Evolutionary conservation across 2,329 filamentous ascomycete species (phyloP).

Genomic region (Microdochium bolleyi): DNA sequence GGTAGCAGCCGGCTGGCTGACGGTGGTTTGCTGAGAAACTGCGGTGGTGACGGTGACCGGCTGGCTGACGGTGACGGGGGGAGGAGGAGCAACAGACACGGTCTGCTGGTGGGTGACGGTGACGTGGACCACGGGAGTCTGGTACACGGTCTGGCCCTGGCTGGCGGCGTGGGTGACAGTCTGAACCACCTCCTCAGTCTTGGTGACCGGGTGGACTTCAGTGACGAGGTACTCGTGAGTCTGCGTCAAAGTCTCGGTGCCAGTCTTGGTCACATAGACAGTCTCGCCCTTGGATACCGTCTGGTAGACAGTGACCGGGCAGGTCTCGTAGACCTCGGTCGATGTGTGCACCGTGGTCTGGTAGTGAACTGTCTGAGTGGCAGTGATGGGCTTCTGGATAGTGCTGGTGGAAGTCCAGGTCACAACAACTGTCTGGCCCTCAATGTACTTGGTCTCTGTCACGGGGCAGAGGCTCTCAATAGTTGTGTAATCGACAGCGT

Average conservation of each 20-base stretch:
- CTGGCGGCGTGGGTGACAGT: slow-evolving; percentile 24
- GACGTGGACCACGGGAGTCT: slow-evolving; percentile 20
- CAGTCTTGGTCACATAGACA: slow-evolving; percentile 31
- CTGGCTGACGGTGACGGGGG: slow-evolving; percentile 8
- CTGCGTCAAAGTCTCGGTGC: slow-evolving; percentile 29
- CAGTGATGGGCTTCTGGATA: slow-evolving; percentile 20
- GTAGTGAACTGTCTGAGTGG: slow-evolving; percentile 21
- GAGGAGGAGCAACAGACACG: slow-evolving; percentile 4
- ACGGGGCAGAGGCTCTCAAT: slow-evolving; percentile 35
- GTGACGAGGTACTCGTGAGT: slow-evolving; percentile 27
- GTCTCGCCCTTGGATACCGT: slow-evolving; percentile 33
- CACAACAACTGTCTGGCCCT: slow-evolving; percentile 29
- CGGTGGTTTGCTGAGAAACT: slow-evolving; percentile 1
- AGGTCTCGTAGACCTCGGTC: slow-evolving; percentile 25
- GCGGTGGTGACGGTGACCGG: slow-evolving; percentile 1
- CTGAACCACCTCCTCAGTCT: slow-evolving; percentile 25
- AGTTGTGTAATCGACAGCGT: slow-evolving; percentile 30
- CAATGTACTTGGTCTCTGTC: slow-evolving; percentile 34
- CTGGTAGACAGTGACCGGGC: slow-evolving; percentile 29
- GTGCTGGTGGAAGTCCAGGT: slow-evolving; percentile 31
- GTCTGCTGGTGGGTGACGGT: slow-evolving; percentile 14
- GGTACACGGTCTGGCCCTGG: slow-evolving; percentile 4
- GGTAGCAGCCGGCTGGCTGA: background rate
- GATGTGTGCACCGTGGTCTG: slow-evolving; percentile 19
- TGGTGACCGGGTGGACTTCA: slow-evolving; percentile 30